Evolutionary conservation across 192 early-diverging fungal genomes (phyloP).

Genomic region (Coemansia sp.): DNA sequence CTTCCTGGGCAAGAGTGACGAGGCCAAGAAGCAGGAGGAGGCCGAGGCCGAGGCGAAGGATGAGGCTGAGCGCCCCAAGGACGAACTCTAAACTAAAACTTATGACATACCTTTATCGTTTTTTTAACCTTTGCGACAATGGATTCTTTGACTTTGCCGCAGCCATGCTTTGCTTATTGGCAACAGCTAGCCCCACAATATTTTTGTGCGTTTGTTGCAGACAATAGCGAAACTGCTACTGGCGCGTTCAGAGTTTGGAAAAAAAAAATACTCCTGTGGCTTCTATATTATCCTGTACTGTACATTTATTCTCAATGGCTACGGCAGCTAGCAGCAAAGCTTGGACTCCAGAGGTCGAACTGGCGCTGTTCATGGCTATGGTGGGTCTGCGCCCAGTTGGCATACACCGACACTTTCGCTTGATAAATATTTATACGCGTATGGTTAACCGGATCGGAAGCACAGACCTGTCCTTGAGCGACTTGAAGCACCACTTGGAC

Average conservation of each 20-base stretch:
- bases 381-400: conserved; percentile 52
- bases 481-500: conserved; percentile 35
- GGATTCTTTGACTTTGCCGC: no score
- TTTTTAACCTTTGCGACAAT: neutral
- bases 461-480: conserved; percentile 23
- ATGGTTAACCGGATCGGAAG: conserved; percentile 31
- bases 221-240: neutral
- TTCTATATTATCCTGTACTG: neutral
- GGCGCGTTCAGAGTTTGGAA: neutral
- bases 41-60: conserved; percentile 23
- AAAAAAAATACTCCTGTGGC: neutral
- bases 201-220: neutral
- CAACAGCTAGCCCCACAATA: neutral
- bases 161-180: no score
- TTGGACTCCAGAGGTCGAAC: conserved; percentile 48
- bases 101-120: neutral
- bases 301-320: neutral
- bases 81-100: conserved; percentile 42
- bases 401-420: conserved; percentile 52
- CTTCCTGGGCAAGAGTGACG: conserved; percentile 50
- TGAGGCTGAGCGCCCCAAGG: conserved; percentile 39
- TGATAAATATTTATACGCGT: conserved; percentile 53
- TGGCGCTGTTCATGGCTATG: conserved; percentile 51
- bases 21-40: conserved; percentile 33
- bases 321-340: neutral